These are phyloP conservation scores for Arthroderma sp. DNA, from an alignment of 2,329 filamentous ascomycete genomes.

Conservation along the genomic window DNA sequence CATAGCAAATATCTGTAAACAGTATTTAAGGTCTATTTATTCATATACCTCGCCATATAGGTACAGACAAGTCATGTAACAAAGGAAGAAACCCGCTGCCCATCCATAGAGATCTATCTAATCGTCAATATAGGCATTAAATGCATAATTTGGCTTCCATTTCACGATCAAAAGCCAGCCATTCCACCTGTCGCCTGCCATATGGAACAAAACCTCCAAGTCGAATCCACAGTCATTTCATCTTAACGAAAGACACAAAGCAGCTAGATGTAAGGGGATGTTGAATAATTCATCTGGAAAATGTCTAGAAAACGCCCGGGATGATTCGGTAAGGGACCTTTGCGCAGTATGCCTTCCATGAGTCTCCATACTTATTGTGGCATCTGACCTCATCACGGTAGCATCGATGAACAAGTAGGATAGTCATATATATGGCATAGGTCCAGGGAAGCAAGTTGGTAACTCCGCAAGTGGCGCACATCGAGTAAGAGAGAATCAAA, in stretches of 20 bases:
- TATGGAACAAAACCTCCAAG: too few species aligned
- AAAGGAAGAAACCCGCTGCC: background rate
- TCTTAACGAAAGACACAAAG: background rate
- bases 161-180: background rate
- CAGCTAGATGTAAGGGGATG: background rate
- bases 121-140: background rate
- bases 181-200: too few species aligned
- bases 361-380: slow-evolving; percentile 34
- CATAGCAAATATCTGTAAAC: background rate
- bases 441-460: slow-evolving; percentile 33
- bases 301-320: slow-evolving; percentile 29
- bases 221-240: too few species aligned
- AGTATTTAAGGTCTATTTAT: background rate
- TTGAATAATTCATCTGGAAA: background rate
- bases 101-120: background rate
- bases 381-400: slow-evolving; percentile 37
- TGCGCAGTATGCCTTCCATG: slow-evolving; percentile 35
- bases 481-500: slow-evolving; percentile 30
- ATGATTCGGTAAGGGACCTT: slow-evolving; percentile 34
- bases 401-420: slow-evolving; percentile 36
- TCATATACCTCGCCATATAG: background rate
- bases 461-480: slow-evolving; percentile 34
- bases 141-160: background rate
- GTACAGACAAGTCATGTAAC: background rate
- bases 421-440: slow-evolving; percentile 37